Conservation (phyloP, 2,329 filamentous ascomycete species). For the Fusarium lyarnte region DNA sequence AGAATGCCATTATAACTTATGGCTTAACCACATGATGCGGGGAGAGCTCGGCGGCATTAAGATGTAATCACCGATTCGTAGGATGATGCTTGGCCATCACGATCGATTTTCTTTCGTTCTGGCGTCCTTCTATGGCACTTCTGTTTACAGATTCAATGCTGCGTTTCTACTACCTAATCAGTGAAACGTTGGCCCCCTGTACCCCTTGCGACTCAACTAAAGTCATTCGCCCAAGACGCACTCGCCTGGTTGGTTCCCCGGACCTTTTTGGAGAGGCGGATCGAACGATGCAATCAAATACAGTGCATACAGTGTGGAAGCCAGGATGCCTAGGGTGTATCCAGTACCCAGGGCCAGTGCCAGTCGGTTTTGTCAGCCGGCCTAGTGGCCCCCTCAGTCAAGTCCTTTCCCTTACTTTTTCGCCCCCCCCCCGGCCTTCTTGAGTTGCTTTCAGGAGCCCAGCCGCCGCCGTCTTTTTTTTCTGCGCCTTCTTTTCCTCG, state of each 20-base stretch:
- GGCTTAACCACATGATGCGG: background rate
- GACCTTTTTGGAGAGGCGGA: slow-evolving; percentile 31
- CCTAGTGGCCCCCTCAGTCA: slow-evolving; percentile 23
- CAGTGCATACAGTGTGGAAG: slow-evolving; percentile 32
- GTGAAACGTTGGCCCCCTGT: slow-evolving; percentile 6
- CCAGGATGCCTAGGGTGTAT: background rate
- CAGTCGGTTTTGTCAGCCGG: slow-evolving; percentile 35
- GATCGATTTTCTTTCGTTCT: slow-evolving; percentile 27
- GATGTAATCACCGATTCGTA: slow-evolving; percentile 12
- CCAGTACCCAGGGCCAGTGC: background rate
- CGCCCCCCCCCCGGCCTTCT: slow-evolving; percentile 27
- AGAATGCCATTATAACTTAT: background rate
- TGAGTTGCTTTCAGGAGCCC: slow-evolving; percentile 44
- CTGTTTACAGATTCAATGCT: slow-evolving; percentile 11
- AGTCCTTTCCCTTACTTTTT: slow-evolving; percentile 30
- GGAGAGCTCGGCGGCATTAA: background rate
- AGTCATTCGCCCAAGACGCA: background rate
- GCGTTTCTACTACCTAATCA: background rate
- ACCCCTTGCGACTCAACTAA: slow-evolving; percentile 3
- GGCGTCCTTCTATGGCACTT: slow-evolving; percentile 14
- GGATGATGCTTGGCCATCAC: slow-evolving; percentile 2
- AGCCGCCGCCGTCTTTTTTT: slow-evolving; percentile 47
- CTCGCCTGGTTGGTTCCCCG: slow-evolving; percentile 26
- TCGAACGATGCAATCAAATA: slow-evolving; percentile 42
- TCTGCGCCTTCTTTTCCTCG: slow-evolving; percentile 50